Conservation (phyloP, 2,329 filamentous ascomycete genomes). For the Phaeosphaeria sp. region DNA sequence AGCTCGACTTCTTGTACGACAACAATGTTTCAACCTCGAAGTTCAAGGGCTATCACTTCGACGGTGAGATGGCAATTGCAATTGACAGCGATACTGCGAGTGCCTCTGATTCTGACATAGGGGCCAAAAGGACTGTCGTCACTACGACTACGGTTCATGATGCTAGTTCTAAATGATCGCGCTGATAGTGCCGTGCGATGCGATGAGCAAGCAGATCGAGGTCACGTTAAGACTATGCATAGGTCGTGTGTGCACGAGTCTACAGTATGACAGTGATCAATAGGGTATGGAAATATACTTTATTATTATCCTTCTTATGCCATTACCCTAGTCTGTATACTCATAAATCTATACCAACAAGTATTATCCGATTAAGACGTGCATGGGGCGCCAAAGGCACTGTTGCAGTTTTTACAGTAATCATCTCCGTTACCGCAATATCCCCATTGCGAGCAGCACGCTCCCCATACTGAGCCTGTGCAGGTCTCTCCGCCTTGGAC, state of each 20-base stretch:
- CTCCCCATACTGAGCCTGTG: not conserved
- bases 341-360: not conserved
- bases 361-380: not conserved
- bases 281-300: not conserved
- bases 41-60: slow-evolving; percentile 9
- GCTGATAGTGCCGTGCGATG: no score
- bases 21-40: slow-evolving; percentile 7
- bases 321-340: not conserved
- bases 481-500: not conserved
- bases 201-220: no score
- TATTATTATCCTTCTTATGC: not conserved
- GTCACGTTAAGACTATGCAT: no score
- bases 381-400: not conserved
- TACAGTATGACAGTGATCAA: not conserved
- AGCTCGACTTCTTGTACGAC: slow-evolving; percentile 16
- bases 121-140: not conserved
- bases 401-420: not conserved
- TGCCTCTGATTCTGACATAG: not conserved
- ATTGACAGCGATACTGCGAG: not conserved
- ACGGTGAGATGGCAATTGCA: not conserved
- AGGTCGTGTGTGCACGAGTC: not conserved
- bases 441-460: not conserved
- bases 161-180: no score
- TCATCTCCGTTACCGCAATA: not conserved
- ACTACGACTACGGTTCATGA: not conserved